Evolutionary conservation across 2,329 filamentous ascomycete species (phyloP).

Genomic region (Aschersonia sp.): DNA sequence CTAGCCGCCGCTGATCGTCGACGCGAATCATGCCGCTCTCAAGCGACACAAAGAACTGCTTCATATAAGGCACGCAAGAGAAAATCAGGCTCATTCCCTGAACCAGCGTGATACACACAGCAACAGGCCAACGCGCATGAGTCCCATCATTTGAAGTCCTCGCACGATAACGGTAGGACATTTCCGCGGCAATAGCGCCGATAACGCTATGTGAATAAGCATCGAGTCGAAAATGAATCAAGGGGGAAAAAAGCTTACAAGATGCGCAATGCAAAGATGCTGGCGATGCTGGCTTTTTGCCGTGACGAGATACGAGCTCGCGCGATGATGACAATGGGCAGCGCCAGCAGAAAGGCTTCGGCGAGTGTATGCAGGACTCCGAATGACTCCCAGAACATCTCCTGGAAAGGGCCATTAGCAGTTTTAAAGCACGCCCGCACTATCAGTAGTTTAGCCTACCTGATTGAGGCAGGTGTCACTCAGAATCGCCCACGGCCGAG

Average conservation of each 20-base stretch:
- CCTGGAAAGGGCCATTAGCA: not conserved
- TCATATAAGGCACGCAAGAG: not conserved
- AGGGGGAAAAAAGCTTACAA: not conserved
- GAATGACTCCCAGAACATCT: not conserved
- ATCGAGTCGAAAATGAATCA: too few species aligned
- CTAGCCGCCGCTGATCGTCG: not conserved
- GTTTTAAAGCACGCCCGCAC: not conserved
- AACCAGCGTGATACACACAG: not conserved
- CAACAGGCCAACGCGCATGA: not conserved
- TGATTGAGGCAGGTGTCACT: not conserved
- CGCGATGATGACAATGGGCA: not conserved
- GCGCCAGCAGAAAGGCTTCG: not conserved
- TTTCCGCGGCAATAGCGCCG: not conserved
- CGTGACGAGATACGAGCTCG: not conserved
- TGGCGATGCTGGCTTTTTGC: not conserved
- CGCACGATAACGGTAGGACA: not conserved
- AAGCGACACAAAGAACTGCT: not conserved
- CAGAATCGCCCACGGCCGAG: not conserved
- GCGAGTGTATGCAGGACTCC: not conserved
- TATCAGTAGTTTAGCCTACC: not conserved
- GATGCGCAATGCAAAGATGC: not conserved
- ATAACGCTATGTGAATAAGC: not conserved
- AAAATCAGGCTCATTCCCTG: not conserved
- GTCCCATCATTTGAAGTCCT: not conserved
- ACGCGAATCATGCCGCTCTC: slow-evolving; percentile 1